phyloP scores from a whole-genome alignment of 106 monocot species.

The Cymbidium sinense region DNA sequence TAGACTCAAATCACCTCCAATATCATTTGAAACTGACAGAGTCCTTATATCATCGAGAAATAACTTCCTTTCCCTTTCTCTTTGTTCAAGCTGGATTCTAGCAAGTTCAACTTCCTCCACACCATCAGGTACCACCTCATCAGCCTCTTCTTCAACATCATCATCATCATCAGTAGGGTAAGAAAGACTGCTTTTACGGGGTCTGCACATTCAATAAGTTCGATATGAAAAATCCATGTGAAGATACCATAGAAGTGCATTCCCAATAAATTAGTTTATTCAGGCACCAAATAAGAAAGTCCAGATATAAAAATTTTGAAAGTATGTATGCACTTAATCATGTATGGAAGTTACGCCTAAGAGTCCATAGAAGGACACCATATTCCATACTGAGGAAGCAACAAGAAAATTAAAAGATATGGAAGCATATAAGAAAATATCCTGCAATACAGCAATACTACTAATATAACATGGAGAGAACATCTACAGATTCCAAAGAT shows the following conservation, averaged over 20 bases:
- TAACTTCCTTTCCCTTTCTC: constrained; percentile 80
- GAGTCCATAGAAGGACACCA: not conserved
- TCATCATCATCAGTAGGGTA: constrained; percentile 79
- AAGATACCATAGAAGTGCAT: not conserved
- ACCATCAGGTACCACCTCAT: constrained; percentile 95
- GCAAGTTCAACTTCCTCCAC: constrained; percentile 98
- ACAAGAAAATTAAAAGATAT: not conserved
- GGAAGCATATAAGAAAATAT: not conserved
- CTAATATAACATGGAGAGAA: not conserved
- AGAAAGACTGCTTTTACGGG: constrained; percentile 62
- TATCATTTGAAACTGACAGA: constrained; percentile 32
- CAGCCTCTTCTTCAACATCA: constrained; percentile 76
- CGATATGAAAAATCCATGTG: not conserved
- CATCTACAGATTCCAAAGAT: not conserved
- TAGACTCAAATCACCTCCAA: constrained; percentile 10
- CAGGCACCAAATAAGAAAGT: no score
- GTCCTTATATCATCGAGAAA: constrained; percentile 80
- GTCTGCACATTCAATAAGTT: constrained; percentile 35
- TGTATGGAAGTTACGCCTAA: not conserved
- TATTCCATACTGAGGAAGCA: not conserved
- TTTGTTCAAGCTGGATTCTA: constrained; percentile 74
- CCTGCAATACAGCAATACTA: not conserved
- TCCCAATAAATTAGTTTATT: not conserved
- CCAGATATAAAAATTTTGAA: not conserved
- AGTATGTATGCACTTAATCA: not conserved